phyloP scores from a whole-genome alignment of 805 yeast species.

The Teunomyces funiuensis region DNA sequence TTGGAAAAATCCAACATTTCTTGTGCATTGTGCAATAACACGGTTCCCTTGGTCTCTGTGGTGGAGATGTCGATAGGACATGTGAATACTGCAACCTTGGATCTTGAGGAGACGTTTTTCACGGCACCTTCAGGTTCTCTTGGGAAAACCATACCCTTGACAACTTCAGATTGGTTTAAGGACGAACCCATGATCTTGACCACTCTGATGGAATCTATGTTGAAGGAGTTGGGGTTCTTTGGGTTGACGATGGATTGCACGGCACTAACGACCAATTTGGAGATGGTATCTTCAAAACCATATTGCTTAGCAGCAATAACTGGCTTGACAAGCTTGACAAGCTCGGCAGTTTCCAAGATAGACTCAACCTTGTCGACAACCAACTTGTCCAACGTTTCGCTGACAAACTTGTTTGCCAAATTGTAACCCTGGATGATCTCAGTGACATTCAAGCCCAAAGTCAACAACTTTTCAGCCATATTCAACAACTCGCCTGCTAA shows the following conservation, averaged over 20 bases:
- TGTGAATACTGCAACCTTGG: constrained; percentile 90
- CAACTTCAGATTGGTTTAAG: constrained; percentile 68
- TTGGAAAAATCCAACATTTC: constrained; percentile 95
- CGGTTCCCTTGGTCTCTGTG: constrained; percentile 99
- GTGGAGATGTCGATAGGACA: constrained; percentile 93
- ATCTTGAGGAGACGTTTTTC: constrained; percentile 55
- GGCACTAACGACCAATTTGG: constrained; percentile 81
- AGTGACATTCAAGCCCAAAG: constrained; percentile 84
- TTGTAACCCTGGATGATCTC: constrained; percentile 93
- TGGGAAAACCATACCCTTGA: constrained; percentile 98
- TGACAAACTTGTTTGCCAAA: constrained; percentile 76
- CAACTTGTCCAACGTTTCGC: constrained; percentile 64
- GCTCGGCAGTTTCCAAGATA: constrained; percentile 51
- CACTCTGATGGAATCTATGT: constrained; percentile 90
- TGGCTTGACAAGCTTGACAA: constrained; percentile 74
- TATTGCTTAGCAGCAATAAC: constrained; percentile 93
- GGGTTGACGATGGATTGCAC: constrained; percentile 73
- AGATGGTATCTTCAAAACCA: constrained; percentile 78
- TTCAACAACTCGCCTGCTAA: constrained; percentile 90
- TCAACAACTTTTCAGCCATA: constrained; percentile 80
- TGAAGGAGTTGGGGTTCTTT: constrained; percentile 63
- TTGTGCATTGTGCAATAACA: constrained; percentile 89
- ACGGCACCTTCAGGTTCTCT: constrained; percentile 94
- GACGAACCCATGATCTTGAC: constrained; percentile 96
- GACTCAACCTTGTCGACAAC: constrained; percentile 63